Conservation (phyloP, 2,329 filamentous ascomycete genomes). For the Graphilbum sp. region DNA sequence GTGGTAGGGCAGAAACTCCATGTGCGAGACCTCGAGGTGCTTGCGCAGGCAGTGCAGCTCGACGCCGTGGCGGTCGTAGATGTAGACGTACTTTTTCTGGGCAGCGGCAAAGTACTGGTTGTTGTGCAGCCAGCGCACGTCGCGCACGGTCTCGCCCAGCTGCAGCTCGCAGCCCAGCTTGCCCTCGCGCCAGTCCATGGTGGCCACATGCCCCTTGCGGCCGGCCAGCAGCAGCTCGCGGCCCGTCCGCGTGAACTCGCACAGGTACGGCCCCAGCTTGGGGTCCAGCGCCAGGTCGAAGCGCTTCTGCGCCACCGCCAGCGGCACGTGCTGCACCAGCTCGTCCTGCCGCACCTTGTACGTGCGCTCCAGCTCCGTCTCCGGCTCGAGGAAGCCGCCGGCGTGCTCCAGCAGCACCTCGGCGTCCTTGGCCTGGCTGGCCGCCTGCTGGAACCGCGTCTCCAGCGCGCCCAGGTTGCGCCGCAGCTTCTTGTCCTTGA, state of each 20-base stretch:
- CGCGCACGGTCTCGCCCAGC: slow-evolving; percentile 75
- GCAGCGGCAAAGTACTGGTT: slow-evolving; percentile 89
- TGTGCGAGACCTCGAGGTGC: slow-evolving; percentile 78
- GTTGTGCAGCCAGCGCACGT: slow-evolving; percentile 86
- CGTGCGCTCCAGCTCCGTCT: slow-evolving; percentile 75
- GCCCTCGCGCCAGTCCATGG: slow-evolving; percentile 89
- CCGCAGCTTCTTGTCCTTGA: slow-evolving; percentile 83
- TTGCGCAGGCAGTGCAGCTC: slow-evolving; percentile 85
- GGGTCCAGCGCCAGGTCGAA: slow-evolving; percentile 71
- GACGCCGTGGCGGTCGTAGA: slow-evolving; percentile 82
- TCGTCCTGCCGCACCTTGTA: slow-evolving; percentile 87
- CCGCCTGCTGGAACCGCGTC: slow-evolving; percentile 63
- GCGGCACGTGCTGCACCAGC: slow-evolving; percentile 54
- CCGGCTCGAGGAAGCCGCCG: slow-evolving; percentile 72
- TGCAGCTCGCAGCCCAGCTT: slow-evolving; percentile 79
- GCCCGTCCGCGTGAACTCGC: slow-evolving; percentile 83
- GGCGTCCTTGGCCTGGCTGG: slow-evolving; percentile 78
- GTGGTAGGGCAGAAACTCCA: slow-evolving; percentile 94
- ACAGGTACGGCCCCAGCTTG: slow-evolving; percentile 69
- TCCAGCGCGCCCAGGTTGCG: slow-evolving; percentile 67
- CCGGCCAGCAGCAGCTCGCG: slow-evolving; percentile 72
- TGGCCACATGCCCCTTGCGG: slow-evolving; percentile 85
- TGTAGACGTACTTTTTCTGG: slow-evolving; percentile 93
- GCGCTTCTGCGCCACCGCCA: slow-evolving; percentile 80
- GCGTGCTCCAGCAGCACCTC: slow-evolving; percentile 87